These are phyloP conservation scores for Striga asiatica DNA, from an alignment of 257 asterid genomes.

Conservation along the genomic window DNA sequence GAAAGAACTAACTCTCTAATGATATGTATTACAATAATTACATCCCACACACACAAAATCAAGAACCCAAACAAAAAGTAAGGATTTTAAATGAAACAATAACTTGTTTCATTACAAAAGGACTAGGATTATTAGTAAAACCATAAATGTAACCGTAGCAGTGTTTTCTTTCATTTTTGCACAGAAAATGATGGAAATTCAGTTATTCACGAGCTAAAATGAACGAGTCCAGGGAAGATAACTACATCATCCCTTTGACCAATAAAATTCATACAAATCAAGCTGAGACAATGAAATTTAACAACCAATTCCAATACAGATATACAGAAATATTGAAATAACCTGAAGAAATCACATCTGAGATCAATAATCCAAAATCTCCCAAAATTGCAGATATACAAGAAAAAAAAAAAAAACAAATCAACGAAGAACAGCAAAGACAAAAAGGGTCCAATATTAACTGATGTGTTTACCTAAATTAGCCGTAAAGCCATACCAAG, in stretches of 20 bases:
- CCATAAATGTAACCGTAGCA: not conserved
- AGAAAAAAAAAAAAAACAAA: not conserved
- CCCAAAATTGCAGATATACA: constrained; percentile 1
- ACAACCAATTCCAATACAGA: constrained; percentile 4
- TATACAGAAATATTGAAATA: not conserved
- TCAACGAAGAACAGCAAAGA: not conserved
- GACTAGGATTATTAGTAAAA: not conserved
- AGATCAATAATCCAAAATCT: not conserved
- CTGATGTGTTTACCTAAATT: constrained; percentile 15
- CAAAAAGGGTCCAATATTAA: not conserved
- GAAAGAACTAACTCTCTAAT: constrained; percentile 18
- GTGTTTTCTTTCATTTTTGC: not conserved
- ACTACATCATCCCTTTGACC: too few relatives aligned
- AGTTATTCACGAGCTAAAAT: not conserved
- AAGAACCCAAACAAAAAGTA: constrained; percentile 17
- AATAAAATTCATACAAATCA: not conserved
- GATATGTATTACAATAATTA: constrained; percentile 7
- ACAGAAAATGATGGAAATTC: too few relatives aligned
- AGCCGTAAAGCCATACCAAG: constrained; percentile 13
- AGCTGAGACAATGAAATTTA: not conserved
- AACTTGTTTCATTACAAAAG: not conserved
- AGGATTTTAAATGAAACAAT: constrained; percentile 1
- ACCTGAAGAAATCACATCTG: not conserved
- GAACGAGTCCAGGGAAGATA: not conserved
- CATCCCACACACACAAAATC: constrained; percentile 21